Evolutionary conservation across 495 filamentous ascomycete species (phyloP).

Genomic region (Sordaria brevicollis): DNA sequence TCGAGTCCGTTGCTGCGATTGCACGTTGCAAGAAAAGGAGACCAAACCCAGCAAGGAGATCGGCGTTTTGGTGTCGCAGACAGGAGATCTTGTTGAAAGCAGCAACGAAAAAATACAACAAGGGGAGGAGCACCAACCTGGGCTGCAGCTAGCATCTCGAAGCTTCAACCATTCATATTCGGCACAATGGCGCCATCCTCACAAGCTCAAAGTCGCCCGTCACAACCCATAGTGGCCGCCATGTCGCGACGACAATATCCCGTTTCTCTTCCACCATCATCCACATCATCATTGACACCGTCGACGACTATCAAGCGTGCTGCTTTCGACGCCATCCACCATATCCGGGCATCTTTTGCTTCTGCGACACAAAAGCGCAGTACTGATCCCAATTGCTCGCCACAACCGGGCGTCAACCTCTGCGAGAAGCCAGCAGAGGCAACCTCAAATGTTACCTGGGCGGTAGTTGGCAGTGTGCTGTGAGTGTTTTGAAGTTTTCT

Average conservation of each 20-base stretch:
- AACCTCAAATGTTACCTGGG: slow-evolving; percentile 10
- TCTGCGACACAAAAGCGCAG: neutral
- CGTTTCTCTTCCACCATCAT: neutral
- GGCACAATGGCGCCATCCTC: neutral
- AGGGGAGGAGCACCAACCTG: neutral
- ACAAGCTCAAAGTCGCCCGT: neutral
- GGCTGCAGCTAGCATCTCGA: neutral
- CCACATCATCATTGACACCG: neutral
- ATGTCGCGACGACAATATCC: neutral
- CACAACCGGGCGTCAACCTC: slow-evolving; percentile 6
- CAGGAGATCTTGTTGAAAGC: neutral
- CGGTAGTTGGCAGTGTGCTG: slow-evolving; percentile 16
- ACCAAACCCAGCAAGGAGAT: neutral
- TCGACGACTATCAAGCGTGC: slow-evolving; percentile 6
- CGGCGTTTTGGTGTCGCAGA: neutral
- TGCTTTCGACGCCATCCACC: neutral
- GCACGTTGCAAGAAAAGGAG: neutral
- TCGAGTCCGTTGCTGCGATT: neutral
- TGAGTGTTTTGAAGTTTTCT: slow-evolving; percentile 4
- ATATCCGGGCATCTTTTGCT: neutral
- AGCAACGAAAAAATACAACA: neutral
- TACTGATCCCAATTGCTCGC: neutral
- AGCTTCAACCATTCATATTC: neutral
- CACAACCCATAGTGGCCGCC: neutral
- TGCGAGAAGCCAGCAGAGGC: slow-evolving; percentile 21